phyloP scores from a whole-genome alignment of 2,329 filamentous ascomycete genomes.

The Alternaria sp. region DNA sequence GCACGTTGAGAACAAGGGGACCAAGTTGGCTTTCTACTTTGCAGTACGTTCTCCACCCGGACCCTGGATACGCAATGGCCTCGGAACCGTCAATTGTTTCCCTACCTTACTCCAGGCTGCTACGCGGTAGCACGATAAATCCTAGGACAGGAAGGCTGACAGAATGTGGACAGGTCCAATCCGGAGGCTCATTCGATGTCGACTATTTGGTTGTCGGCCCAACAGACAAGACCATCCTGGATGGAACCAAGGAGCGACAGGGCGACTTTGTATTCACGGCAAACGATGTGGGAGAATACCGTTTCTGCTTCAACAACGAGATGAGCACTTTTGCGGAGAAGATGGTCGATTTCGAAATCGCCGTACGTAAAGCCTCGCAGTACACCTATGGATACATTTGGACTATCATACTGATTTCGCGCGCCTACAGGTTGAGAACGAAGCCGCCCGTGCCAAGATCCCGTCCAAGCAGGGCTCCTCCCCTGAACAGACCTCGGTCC shows the following conservation, averaged over 20 bases:
- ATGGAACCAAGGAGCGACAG: slow-evolving; percentile 90
- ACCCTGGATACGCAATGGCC: not conserved
- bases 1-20: slow-evolving; percentile 75
- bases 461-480: slow-evolving; percentile 88
- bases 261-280: slow-evolving; percentile 98
- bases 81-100: not conserved
- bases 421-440: slow-evolving; percentile 80
- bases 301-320: slow-evolving; percentile 98
- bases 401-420: slow-evolving; percentile 5
- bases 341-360: slow-evolving; percentile 96
- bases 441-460: slow-evolving; percentile 77
- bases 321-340: slow-evolving; percentile 99
- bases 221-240: slow-evolving; percentile 78
- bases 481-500: slow-evolving; percentile 84
- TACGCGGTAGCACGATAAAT: not conserved
- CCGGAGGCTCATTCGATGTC: slow-evolving; percentile 95
- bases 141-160: not conserved
- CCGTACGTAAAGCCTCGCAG: slow-evolving; percentile 66
- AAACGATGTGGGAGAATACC: slow-evolving; percentile 85
- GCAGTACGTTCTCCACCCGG: slow-evolving; percentile 68
- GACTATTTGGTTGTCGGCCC: slow-evolving; percentile 90
- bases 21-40: slow-evolving; percentile 98
- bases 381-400: not conserved
- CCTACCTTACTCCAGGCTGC: not conserved
- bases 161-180: slow-evolving; percentile 77